Percentiles rank a stretch among this genome's conserved stretches.
Conservation (phyloP, 495 filamentous ascomycete genomes). For the Xylona heveae region DNA sequence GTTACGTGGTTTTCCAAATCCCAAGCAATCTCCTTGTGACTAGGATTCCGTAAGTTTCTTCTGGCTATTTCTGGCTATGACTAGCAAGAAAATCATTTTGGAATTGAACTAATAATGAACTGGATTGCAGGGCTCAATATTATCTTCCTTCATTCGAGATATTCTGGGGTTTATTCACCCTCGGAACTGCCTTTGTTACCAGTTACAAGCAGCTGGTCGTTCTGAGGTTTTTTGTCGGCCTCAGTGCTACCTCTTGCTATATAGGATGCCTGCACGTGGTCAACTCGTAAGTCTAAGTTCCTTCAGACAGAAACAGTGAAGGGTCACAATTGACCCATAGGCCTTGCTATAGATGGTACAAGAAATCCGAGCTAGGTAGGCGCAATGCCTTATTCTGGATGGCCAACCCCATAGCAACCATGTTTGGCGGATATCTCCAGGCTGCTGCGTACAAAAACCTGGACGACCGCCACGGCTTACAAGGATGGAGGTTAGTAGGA, state of each 20-base stretch:
- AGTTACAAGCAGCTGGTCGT: too few relatives aligned
- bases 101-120: too few relatives aligned
- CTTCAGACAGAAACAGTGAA: too few relatives aligned
- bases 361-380: slow-evolving; percentile 19
- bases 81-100: slow-evolving; percentile 22
- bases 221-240: too few relatives aligned
- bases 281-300: too few relatives aligned
- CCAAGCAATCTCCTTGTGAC: slow-evolving; percentile 17
- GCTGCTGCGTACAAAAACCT: slow-evolving; percentile 25
- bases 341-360: slow-evolving; percentile 22
- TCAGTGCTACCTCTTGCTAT: too few relatives aligned
- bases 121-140: too few relatives aligned
- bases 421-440: slow-evolving; percentile 23
- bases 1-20: slow-evolving; percentile 21
- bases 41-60: slow-evolving; percentile 15
- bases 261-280: too few relatives aligned
- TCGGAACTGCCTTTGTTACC: too few relatives aligned
- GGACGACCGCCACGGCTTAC: slow-evolving; percentile 22
- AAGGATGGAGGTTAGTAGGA: slow-evolving; percentile 20
- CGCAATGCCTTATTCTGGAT: slow-evolving; percentile 19
- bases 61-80: slow-evolving; percentile 16
- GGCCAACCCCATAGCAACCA: slow-evolving; percentile 17
- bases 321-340: too few relatives aligned
- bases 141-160: too few relatives aligned
- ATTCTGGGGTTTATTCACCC: too few relatives aligned